Evolutionary conservation across 2,329 filamentous ascomycete species (phyloP).

Genomic region (Cladosporium sp.): DNA sequence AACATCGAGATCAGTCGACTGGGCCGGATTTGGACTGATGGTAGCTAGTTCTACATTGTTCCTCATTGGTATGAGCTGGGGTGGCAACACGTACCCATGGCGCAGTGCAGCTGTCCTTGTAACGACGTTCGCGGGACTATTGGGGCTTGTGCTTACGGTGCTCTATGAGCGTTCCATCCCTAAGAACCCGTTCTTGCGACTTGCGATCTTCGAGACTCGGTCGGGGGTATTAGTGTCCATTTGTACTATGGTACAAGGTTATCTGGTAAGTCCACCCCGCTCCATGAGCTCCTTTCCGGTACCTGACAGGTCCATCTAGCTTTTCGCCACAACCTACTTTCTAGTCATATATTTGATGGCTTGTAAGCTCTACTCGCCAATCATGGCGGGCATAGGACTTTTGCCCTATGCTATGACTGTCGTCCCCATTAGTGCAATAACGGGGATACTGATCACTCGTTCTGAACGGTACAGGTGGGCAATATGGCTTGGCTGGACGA

Average conservation of each 20-base stretch:
- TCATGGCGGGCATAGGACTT: slow-evolving; percentile 41
- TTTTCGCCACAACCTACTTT: slow-evolving; percentile 42
- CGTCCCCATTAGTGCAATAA: slow-evolving; percentile 28
- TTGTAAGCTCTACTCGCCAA: slow-evolving; percentile 42
- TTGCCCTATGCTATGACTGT: slow-evolving; percentile 40
- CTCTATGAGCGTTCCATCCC: slow-evolving; percentile 29
- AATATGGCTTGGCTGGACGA: slow-evolving; percentile 29
- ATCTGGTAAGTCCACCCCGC: slow-evolving; percentile 24
- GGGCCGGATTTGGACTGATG: slow-evolving; percentile 28
- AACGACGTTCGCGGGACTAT: slow-evolving; percentile 36
- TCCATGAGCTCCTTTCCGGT: background rate
- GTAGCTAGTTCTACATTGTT: slow-evolving; percentile 28
- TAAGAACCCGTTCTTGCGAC: slow-evolving; percentile 32
- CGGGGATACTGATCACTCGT: slow-evolving; percentile 33
- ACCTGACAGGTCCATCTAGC: slow-evolving; percentile 1
- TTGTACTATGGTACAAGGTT: slow-evolving; percentile 34
- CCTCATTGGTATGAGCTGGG: slow-evolving; percentile 38
- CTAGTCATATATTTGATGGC: slow-evolving; percentile 45
- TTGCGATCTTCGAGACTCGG: slow-evolving; percentile 33
- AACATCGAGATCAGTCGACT: slow-evolving; percentile 24
- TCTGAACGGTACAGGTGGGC: slow-evolving; percentile 33
- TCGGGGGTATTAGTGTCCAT: slow-evolving; percentile 35
- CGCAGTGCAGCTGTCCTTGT: slow-evolving; percentile 39
- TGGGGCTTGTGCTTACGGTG: slow-evolving; percentile 30
- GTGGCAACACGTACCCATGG: slow-evolving; percentile 40